phyloP scores from a whole-genome alignment of 2,329 filamentous ascomycete genomes.

The Pleomassaria siparia region DNA sequence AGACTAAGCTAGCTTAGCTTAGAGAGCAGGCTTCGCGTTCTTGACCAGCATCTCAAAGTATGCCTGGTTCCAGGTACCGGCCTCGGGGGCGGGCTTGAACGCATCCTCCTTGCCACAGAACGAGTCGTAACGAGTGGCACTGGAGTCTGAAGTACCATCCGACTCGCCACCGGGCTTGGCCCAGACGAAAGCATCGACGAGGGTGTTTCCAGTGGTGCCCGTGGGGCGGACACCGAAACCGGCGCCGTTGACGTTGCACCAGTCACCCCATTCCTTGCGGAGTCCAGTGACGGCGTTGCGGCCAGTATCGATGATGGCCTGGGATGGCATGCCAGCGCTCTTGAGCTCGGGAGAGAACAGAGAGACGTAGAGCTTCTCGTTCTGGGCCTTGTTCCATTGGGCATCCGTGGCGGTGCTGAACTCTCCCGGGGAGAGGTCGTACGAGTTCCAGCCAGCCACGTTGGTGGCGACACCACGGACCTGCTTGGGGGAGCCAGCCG shows the following conservation, averaged over 20 bases:
- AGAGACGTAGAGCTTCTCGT: conserved; percentile 57
- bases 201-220: conserved; percentile 58
- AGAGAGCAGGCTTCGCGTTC: conserved; percentile 44
- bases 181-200: conserved; percentile 70
- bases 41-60: conserved; percentile 42
- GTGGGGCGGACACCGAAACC: conserved; percentile 65
- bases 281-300: conserved; percentile 57
- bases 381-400: conserved; percentile 48
- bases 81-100: conserved; percentile 67
- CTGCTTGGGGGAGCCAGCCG: conserved; percentile 50
- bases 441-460: conserved; percentile 62
- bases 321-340: conserved; percentile 52
- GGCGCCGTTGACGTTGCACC: conserved; percentile 67
- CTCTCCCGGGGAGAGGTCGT: conserved; percentile 45
- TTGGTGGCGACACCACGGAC: conserved; percentile 59
- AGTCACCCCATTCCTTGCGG: conserved; percentile 63
- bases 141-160: conserved; percentile 49
- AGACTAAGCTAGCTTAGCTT: conserved; percentile 12
- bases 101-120: conserved; percentile 59
- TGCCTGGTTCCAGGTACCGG: conserved; percentile 66
- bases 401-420: conserved; percentile 38
- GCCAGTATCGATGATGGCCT: conserved; percentile 59
- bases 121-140: conserved; percentile 55
- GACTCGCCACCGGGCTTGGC: conserved; percentile 66
- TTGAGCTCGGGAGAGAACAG: conserved; percentile 54